Evolutionary conservation across 495 filamentous ascomycete species (phyloP).

Genomic region (Pyrenula massariospora): DNA sequence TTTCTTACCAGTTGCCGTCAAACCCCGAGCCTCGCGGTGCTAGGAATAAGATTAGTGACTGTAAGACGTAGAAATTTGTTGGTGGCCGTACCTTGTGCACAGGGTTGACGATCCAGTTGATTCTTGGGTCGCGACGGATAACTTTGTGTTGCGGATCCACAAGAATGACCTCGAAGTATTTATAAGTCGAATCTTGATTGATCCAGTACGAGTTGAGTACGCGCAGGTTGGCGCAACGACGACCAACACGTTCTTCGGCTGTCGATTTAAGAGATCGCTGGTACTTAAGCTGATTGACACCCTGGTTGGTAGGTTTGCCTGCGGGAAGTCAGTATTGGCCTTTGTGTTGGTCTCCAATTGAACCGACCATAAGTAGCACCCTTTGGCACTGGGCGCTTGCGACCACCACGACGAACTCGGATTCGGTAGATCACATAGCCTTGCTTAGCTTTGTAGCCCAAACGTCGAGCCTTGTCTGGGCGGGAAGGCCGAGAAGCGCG

Average conservation of each 20-base stretch:
- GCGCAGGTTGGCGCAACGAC: constrained; percentile 94
- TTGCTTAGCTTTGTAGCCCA: constrained; percentile 99
- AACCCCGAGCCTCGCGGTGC: constrained; percentile 94
- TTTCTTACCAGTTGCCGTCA: constrained; percentile 98
- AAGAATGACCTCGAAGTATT: constrained; percentile 99
- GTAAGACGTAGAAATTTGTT: not conserved
- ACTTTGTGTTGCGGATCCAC: constrained; percentile 99
- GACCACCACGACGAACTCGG: constrained; percentile 92
- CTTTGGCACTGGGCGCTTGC: constrained; percentile 92
- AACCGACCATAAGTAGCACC: constrained; percentile 92
- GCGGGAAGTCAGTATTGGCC: constrained; percentile 6
- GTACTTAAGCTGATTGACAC: constrained; percentile 99
- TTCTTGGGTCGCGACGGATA: constrained; percentile 94
- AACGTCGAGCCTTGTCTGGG: constrained; percentile 98
- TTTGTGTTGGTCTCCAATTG: not conserved
- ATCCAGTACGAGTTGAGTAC: constrained; percentile 99
- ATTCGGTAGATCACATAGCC: constrained; percentile 99
- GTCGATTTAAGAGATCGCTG: constrained; percentile 95
- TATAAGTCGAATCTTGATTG: constrained; percentile 99
- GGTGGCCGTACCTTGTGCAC: constrained; percentile 69
- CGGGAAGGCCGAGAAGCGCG: constrained; percentile 95
- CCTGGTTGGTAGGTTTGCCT: constrained; percentile 99
- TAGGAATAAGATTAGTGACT: constrained; percentile 6
- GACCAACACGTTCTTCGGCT: constrained; percentile 98
- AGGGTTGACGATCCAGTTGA: constrained; percentile 99